Percentiles rank a stretch among this genome's conserved stretches.
These are phyloP conservation scores for Lepidium campestre DNA, from an alignment of 441 rosid species.

Conservation along the genomic window DNA sequence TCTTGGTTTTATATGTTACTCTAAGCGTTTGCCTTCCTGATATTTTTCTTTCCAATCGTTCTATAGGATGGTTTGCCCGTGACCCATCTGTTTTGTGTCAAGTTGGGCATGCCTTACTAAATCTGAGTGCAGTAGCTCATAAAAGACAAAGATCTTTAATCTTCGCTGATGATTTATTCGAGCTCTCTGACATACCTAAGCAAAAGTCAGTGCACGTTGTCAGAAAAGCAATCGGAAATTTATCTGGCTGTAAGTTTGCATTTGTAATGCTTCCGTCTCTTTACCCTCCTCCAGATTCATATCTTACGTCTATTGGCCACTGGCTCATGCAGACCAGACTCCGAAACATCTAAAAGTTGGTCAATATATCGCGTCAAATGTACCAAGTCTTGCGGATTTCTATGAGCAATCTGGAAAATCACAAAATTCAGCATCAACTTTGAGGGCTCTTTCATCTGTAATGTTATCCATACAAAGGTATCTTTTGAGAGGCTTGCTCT, in stretches of 20 bases:
- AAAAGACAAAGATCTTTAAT: constrained; percentile 54
- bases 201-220: constrained; percentile 60
- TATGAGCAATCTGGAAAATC: constrained; percentile 38
- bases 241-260: constrained; percentile 82
- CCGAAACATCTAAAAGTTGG: constrained; percentile 60
- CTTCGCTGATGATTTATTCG: constrained; percentile 85
- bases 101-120: constrained; percentile 68
- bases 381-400: constrained; percentile 64
- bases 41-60: not conserved
- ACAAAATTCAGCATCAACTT: constrained; percentile 43
- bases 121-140: constrained; percentile 54
- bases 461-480: constrained; percentile 83
- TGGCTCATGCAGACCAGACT: constrained; percentile 62
- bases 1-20: not conserved
- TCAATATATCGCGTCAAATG: constrained; percentile 60
- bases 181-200: constrained; percentile 76
- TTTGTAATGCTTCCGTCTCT: not conserved
- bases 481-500: not conserved
- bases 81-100: constrained; percentile 64
- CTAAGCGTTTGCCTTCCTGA: not conserved
- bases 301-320: constrained; percentile 20
- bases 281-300: not conserved
- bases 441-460: constrained; percentile 71
- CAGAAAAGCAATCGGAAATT: constrained; percentile 66
- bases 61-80: constrained; percentile 82